Base-by-base conservation (phyloP, 2,329 filamentous ascomycete genomes). In the Fusarium nanum region DNA sequence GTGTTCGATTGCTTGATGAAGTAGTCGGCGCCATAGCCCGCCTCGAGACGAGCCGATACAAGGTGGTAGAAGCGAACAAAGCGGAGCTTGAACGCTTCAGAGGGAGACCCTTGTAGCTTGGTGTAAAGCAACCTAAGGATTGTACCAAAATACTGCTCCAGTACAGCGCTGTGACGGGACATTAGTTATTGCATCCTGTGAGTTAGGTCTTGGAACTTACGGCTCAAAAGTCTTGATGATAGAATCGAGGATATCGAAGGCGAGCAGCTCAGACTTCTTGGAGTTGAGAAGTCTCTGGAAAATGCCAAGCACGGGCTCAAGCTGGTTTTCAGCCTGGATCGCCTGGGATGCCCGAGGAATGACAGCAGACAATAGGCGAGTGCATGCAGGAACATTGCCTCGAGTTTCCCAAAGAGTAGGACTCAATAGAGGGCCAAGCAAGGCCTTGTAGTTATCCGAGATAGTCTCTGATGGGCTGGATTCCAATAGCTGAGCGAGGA, bases 11-110 rank as follows among this genome's bases (percentile, higher is more conserved):
- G 88, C 71, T 87, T 87, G 81, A 98, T 92, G 82, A 98, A 96
- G 83, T 93, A 97, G 81, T 99, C 96, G 10, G 94, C 88, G 49
- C 95, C 96, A 61, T 96, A 89, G n/a, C 94, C 93, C 71, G 89
- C 88, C 68, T 96, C 91, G 34, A 92, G 79, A 42, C 89, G 87
- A 20, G 94, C 93, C 30, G 93, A 93, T 57, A 98, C 88, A 68
- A 98, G 90, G 80, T 99, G 95, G 79, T 97, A 99, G 84, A 99
- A 97, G 34, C 94, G 91, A 56, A 94, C 92, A 78, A 99, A 98
- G 56, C 94, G 91, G 57, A 93, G 84, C 74, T 94, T 92, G 80
- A 97, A 92, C 48, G 89, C 92, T 74, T 98, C 95, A 0, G 94
- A 84, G 8, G 86, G 83, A 37, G 81, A 83, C 47, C 91, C 82